Evolutionary conservation across 2,329 filamentous ascomycete species (phyloP).

Genomic region (Ascochyta pisi): DNA sequence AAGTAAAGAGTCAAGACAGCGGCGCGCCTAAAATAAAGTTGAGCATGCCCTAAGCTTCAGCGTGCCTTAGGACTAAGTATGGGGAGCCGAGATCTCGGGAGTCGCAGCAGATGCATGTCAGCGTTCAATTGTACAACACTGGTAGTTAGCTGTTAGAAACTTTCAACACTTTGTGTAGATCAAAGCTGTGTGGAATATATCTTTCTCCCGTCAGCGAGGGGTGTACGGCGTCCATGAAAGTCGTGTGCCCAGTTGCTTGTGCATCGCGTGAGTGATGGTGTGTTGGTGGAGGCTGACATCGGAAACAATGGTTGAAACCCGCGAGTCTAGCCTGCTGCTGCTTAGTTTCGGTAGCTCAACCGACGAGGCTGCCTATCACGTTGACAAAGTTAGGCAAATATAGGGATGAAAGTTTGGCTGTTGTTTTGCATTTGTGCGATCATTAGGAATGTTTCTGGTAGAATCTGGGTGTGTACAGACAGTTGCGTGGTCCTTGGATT

Average conservation of each 20-base stretch:
- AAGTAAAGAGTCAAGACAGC: conserved; percentile 13
- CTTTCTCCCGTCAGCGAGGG: too few relatives aligned
- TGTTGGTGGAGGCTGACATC: conserved; percentile 14
- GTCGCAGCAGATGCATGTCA: conserved; percentile 2
- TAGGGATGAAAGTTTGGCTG: too few relatives aligned
- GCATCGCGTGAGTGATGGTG: background rate
- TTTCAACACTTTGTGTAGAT: background rate
- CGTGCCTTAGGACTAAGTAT: conserved; percentile 14
- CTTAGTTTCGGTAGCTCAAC: conserved; percentile 8
- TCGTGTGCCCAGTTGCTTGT: background rate
- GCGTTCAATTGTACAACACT: conserved; percentile 4
- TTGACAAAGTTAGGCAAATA: too few relatives aligned
- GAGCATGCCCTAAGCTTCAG: conserved; percentile 12
- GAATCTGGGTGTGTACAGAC: too few relatives aligned
- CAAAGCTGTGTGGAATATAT: background rate
- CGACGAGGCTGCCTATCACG: conserved; percentile 7
- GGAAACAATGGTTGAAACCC: conserved; percentile 17
- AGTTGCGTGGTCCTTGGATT: too few relatives aligned
- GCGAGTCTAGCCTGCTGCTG: conserved; percentile 1
- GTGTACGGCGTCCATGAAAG: background rate
- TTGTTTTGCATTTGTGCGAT: too few relatives aligned
- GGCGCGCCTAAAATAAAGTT: conserved; percentile 19
- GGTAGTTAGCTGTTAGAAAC: background rate
- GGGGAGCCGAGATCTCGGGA: conserved; percentile 20
- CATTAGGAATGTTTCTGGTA: too few relatives aligned